Base-by-base conservation (phyloP, 495 filamentous ascomycete genomes). In the Neurospora sp. region DNA sequence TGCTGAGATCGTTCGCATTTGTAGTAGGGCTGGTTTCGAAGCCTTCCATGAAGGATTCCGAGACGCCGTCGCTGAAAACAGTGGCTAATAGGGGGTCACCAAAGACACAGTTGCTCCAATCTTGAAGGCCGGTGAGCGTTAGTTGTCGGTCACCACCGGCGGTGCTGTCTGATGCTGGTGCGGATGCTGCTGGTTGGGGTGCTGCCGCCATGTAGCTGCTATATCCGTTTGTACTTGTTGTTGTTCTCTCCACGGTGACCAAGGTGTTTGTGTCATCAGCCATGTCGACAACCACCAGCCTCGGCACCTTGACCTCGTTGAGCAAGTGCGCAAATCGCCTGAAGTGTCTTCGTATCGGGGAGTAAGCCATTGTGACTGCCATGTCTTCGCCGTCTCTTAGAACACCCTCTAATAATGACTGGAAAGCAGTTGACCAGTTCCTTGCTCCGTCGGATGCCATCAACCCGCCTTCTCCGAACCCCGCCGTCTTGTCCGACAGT, bases 51-150 rank as follows among this genome's bases (percentile, higher is more conserved):
- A 89, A 88, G 2, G 81, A 83, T 10, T 81, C 74, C 12, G 80
- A 82, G 0, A 83, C 82, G 22, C 79, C 76, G 14, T 82, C 82
- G 65, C 76, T 78, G 74, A 90, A 89, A 6, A 82, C 83, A 5
- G 81, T 81, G 4, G 82, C 83, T 59, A 91, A 77, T 20, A 88
- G 78, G 3, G 88, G 87, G 74, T 91, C 89, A 40, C 89, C 89
- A 75, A 89, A 90, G 12, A 90, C 71, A 69, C 82, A 84, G 70
- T 84, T 84, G 42, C 84, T 85, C 84, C 86, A 89, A 76, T 86
- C 81, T 40, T 75, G 75, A 10, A 85, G 74, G 16, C 84, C 83
- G 8, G 75, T 78, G 22, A 84, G 72, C 3, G 70, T 69, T 12
- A 80, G 53, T 37, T 71, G 12, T 10, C 40, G 16, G 35, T 45